Percentiles rank a stretch among this genome's conserved stretches.
Conservation (phyloP, 1,284 basidiomycete genomes). For the Rhizoctonia solani region DNA sequence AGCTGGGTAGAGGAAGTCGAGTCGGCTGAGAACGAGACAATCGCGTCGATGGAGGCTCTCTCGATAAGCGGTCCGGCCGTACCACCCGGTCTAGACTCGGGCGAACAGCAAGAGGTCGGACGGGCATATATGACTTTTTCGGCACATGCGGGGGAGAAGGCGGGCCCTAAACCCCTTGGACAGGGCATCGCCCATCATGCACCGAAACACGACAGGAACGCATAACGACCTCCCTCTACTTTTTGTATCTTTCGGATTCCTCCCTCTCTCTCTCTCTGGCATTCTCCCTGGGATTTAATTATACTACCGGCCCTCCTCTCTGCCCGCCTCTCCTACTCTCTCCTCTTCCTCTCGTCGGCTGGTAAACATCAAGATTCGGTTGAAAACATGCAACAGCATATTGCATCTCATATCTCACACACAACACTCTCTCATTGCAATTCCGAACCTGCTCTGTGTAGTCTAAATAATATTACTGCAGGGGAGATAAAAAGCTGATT, state of each 20-base stretch:
- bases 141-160: slow-evolving; percentile 64
- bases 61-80: slow-evolving; percentile 56
- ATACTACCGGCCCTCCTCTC: background rate
- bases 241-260: background rate
- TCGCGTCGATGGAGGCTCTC: slow-evolving; percentile 44
- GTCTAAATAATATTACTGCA: slow-evolving; percentile 20
- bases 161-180: slow-evolving; percentile 26
- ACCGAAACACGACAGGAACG: slow-evolving; percentile 19
- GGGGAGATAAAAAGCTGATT: background rate
- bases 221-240: slow-evolving; percentile 6
- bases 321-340: no score
- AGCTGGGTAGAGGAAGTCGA: slow-evolving; percentile 75
- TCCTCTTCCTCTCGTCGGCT: no score
- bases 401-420: no score
- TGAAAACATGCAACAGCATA: slow-evolving; percentile 33
- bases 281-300: no score
- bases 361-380: slow-evolving; percentile 24
- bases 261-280: background rate
- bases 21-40: slow-evolving; percentile 60
- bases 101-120: slow-evolving; percentile 64
- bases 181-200: slow-evolving; percentile 31
- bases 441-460: slow-evolving; percentile 21
- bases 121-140: slow-evolving; percentile 85
- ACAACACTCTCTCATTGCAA: no score
- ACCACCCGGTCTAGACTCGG: slow-evolving; percentile 64